Evolutionary conservation across 805 yeast species (phyloP).

Genomic region (Cyberlindnera euphorbiae): DNA sequence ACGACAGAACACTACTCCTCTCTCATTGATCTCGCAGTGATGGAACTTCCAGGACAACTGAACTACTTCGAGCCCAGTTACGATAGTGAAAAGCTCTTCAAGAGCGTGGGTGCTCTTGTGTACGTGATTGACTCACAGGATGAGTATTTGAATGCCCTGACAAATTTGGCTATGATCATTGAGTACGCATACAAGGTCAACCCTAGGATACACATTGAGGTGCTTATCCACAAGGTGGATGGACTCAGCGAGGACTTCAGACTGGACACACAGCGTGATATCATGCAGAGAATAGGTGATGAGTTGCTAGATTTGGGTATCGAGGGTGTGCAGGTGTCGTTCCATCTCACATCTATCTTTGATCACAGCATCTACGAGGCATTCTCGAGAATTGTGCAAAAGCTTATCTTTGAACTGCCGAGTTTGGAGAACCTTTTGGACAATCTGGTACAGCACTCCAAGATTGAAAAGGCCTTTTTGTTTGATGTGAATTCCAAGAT

Average conservation of each 20-base stretch:
- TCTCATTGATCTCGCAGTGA: constrained; percentile 77
- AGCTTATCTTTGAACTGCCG: constrained; percentile 83
- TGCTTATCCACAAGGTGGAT: constrained; percentile 91
- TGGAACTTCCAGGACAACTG: constrained; percentile 93
- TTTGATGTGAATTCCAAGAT: constrained; percentile 91
- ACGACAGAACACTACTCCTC: constrained; percentile 81
- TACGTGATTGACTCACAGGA: constrained; percentile 95
- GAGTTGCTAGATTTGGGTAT: constrained; percentile 84
- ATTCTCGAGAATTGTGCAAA: constrained; percentile 87
- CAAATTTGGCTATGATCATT: constrained; percentile 82
- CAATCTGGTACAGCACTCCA: constrained; percentile 80
- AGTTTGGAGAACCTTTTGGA: constrained; percentile 85
- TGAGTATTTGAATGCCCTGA: constrained; percentile 87
- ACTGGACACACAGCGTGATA: constrained; percentile 92
- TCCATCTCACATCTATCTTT: constrained; percentile 88
- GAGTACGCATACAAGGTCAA: constrained; percentile 82
- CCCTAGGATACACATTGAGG: constrained; percentile 84
- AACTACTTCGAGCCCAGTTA: constrained; percentile 83
- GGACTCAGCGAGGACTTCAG: constrained; percentile 92
- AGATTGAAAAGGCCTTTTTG: constrained; percentile 87
- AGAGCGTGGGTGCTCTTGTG: constrained; percentile 83
- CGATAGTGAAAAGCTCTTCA: constrained; percentile 72
- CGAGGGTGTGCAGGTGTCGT: constrained; percentile 87
- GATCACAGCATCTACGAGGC: constrained; percentile 97
- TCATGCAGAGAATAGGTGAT: constrained; percentile 93